These are phyloP conservation scores for Hypoxylon perforatum DNA, from an alignment of 495 filamentous ascomycete genomes.

Conservation along the genomic window DNA sequence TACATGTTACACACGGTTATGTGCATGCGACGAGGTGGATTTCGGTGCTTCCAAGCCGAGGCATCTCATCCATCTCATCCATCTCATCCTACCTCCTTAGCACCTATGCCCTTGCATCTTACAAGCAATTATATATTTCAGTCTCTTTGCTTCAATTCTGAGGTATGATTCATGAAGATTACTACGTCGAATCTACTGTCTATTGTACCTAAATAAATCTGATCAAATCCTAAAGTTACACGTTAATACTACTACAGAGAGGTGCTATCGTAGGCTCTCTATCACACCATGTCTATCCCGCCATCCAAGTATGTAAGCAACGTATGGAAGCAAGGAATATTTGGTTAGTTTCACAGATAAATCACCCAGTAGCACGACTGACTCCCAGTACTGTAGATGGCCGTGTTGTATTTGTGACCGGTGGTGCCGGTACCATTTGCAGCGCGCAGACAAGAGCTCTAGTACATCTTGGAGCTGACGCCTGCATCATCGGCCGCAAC, in stretches of 20 bases:
- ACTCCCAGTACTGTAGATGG: conserved; percentile 63
- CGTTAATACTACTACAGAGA: background rate
- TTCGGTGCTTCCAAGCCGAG: conserved; percentile 9
- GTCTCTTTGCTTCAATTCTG: no score
- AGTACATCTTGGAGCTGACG: conserved; percentile 90
- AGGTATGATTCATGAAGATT: no score
- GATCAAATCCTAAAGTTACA: background rate
- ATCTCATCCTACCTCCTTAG: background rate
- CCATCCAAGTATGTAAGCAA: conserved; percentile 80
- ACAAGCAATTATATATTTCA: background rate
- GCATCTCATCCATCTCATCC: no score
- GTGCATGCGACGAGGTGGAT: conserved; percentile 3
- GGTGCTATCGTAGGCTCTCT: background rate
- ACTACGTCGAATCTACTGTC: no score
- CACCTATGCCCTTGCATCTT: background rate
- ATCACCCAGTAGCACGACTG: conserved; percentile 11
- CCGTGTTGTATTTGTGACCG: conserved; percentile 95
- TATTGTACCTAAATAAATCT: background rate
- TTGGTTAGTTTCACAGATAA: conserved; percentile 62
- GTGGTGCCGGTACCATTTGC: conserved; percentile 93
- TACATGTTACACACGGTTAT: no score
- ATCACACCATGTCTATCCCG: conserved; percentile 69
- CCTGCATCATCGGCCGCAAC: conserved; percentile 92
- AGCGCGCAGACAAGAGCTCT: conserved; percentile 91
- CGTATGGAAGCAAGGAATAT: conserved; percentile 87